Conservation (phyloP, 768 basidiomycete species). For the Trichaptum fuscoviolaceum region DNA sequence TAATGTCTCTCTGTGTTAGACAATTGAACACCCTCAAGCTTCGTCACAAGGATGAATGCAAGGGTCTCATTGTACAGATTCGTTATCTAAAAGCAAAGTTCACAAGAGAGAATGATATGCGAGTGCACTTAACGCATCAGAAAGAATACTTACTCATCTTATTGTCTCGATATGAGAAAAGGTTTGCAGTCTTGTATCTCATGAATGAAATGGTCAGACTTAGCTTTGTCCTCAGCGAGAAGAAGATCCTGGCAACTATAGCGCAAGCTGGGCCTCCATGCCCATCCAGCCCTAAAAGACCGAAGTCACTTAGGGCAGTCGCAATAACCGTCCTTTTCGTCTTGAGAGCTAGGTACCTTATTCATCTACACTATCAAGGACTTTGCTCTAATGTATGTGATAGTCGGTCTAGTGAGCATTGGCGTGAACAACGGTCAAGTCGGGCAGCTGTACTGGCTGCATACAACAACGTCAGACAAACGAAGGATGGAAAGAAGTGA, state of each 20-base stretch:
- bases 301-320: conserved; percentile 50
- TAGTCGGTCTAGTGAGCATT: conserved; percentile 57
- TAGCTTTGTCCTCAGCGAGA: conserved; percentile 43
- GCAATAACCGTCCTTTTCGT: conserved; percentile 61
- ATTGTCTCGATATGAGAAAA: conserved; percentile 64
- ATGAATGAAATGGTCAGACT: conserved; percentile 7
- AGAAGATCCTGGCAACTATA: conserved; percentile 69
- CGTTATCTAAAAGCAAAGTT: conserved; percentile 90
- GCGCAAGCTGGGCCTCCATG: conserved; percentile 67
- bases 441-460: conserved; percentile 62
- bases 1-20: background rate
- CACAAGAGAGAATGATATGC: conserved; percentile 76
- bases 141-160: conserved; percentile 81
- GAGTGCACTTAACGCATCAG: conserved; percentile 75
- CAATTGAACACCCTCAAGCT: conserved; percentile 44
- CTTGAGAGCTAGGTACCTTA: conserved; percentile 53
- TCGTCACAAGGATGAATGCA: conserved; percentile 83
- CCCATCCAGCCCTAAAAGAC: conserved; percentile 33
- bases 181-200: conserved; percentile 35
- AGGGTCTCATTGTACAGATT: conserved; percentile 87
- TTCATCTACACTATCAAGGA: background rate
- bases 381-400: conserved; percentile 10
- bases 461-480: background rate
- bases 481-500: conserved; percentile 3
- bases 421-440: conserved; percentile 57